Percentiles rank a stretch among this genome's conserved stretches.
Conservation (phyloP, 2,329 filamentous ascomycete species). For the Talaromyces sp. region DNA sequence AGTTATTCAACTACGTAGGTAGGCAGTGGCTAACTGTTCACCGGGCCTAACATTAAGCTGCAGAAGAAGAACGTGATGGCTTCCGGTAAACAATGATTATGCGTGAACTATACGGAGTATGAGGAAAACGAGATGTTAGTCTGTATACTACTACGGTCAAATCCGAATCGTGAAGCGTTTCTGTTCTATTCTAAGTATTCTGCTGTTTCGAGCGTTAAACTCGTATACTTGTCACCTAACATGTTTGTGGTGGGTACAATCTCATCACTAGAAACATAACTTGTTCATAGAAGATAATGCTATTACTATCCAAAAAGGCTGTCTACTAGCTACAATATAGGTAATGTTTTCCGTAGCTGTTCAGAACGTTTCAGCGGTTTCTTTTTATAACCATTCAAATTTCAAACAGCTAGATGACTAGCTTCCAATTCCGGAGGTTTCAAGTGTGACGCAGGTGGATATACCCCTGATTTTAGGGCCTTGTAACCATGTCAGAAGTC, state of each 20-base stretch:
- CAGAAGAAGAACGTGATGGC: not conserved
- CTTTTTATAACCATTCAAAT: not conserved
- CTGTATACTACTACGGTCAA: not conserved
- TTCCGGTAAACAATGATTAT: not conserved
- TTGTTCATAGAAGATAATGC: not conserved
- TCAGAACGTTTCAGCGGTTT: not conserved
- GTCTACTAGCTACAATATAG: not conserved
- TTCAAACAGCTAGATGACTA: not conserved
- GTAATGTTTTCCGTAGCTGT: not conserved
- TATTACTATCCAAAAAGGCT: conserved; percentile 1
- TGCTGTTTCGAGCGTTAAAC: not conserved
- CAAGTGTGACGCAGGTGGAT: not conserved
- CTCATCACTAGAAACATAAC: not conserved
- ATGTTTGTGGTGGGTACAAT: not conserved
- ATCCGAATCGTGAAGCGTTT: not conserved
- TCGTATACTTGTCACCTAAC: not conserved
- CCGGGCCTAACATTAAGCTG: too few relatives aligned
- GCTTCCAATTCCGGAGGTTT: not conserved
- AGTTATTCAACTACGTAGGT: too few relatives aligned
- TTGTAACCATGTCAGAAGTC: not conserved
- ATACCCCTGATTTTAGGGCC: not conserved
- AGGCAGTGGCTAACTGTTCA: too few relatives aligned
- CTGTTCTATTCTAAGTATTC: not conserved
- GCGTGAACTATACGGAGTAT: not conserved
- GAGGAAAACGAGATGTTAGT: not conserved